Conservation (phyloP, 176 grass and related monocot species). For the Coix lacrymajobi region DNA sequence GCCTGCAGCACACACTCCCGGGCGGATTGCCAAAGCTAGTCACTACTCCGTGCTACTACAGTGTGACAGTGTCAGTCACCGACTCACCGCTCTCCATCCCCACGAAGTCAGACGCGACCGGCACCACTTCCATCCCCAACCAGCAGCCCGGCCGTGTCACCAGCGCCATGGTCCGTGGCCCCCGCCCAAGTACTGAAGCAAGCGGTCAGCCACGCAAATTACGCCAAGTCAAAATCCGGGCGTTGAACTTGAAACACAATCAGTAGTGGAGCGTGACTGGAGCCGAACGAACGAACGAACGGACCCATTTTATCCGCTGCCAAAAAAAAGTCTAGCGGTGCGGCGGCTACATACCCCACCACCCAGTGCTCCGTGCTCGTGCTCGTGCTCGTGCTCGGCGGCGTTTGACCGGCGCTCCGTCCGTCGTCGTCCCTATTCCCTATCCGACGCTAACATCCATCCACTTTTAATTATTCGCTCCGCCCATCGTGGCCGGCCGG, state of each 20-base stretch:
- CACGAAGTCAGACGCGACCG: background rate
- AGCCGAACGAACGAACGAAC: background rate
- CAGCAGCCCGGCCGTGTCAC: background rate
- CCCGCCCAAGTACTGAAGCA: background rate
- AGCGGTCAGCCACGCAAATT: background rate
- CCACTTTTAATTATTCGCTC: background rate
- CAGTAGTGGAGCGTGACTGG: background rate
- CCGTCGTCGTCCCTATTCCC: too few relatives aligned
- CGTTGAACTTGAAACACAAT: background rate
- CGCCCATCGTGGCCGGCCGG: background rate
- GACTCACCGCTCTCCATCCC: background rate
- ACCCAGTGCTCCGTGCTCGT: background rate
- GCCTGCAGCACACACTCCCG: background rate
- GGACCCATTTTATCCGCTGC: too few relatives aligned
- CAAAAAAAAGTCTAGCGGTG: conserved; percentile 10
- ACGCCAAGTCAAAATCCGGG: background rate
- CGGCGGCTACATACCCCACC: background rate
- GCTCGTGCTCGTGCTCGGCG: background rate
- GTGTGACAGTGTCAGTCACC: too few relatives aligned
- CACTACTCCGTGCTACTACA: background rate
- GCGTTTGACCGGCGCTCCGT: background rate
- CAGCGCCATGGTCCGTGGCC: background rate
- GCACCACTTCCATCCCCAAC: background rate
- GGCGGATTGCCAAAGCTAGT: background rate
- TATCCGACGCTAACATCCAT: background rate